phyloP scores from a whole-genome alignment of 768 basidiomycete genomes.

The Pilatotrama ljubarskyi region DNA sequence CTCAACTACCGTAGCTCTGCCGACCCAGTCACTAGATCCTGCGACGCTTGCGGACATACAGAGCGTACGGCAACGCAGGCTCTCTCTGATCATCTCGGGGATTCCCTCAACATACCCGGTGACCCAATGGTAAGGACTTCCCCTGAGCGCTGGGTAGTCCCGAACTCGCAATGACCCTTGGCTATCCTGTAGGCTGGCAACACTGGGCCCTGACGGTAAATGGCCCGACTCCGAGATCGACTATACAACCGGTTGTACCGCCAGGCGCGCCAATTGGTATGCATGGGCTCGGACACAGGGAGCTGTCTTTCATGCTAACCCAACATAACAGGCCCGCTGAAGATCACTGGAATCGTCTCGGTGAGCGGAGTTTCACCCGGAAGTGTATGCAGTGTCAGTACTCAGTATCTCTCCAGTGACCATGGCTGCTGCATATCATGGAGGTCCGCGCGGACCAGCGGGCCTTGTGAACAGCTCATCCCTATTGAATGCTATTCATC shows the following conservation, averaged over 20 bases:
- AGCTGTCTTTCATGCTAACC: not conserved
- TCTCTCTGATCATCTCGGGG: slow-evolving; percentile 42
- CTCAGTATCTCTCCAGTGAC: slow-evolving; percentile 37
- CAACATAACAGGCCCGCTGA: slow-evolving; percentile 24
- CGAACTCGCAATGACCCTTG: not conserved
- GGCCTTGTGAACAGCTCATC: slow-evolving; percentile 43
- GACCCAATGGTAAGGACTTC: not conserved
- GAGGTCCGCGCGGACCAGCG: slow-evolving; percentile 38
- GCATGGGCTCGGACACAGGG: not conserved
- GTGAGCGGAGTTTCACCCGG: slow-evolving; percentile 33
- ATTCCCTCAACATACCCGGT: not conserved
- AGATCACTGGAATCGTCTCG: slow-evolving; percentile 42
- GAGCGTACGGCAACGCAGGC: slow-evolving; percentile 39
- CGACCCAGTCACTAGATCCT: slow-evolving; percentile 18
- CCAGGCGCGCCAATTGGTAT: slow-evolving; percentile 66
- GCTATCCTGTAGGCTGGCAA: slow-evolving; percentile 42
- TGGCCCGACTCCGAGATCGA: slow-evolving; percentile 60
- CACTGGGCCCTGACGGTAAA: slow-evolving; percentile 44
- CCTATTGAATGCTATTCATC: slow-evolving; percentile 43
- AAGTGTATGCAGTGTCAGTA: not conserved
- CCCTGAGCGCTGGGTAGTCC: not conserved
- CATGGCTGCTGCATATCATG: slow-evolving; percentile 59
- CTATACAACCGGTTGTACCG: slow-evolving; percentile 62
- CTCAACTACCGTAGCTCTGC: not conserved
- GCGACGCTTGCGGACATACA: slow-evolving; percentile 34